Evolutionary conservation across 257 asterid genomes (phyloP).

Genomic region (Plantago elongata): DNA sequence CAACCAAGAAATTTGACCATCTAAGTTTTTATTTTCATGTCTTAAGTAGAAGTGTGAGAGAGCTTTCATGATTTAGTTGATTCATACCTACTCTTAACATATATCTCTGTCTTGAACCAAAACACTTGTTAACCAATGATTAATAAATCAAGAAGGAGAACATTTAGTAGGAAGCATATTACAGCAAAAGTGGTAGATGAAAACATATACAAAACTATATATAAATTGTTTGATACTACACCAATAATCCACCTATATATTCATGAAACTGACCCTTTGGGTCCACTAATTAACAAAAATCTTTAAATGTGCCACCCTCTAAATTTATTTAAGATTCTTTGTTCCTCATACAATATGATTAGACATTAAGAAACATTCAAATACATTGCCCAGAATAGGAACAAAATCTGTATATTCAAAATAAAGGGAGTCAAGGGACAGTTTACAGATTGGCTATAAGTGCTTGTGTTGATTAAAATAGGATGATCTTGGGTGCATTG

Average conservation of each 20-base stretch:
- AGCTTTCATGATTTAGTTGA: neutral
- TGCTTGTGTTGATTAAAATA: slow-evolving; percentile 18
- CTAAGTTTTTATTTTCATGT: too few relatives aligned
- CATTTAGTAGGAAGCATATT: slow-evolving; percentile 37
- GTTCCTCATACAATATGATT: slow-evolving; percentile 5
- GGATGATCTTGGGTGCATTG: slow-evolving; percentile 16
- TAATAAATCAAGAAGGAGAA: slow-evolving; percentile 23
- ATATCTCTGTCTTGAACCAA: slow-evolving; percentile 14
- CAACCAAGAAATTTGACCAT: too few relatives aligned
- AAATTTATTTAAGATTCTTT: neutral
- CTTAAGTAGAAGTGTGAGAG: neutral
- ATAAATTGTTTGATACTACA: slow-evolving; percentile 4
- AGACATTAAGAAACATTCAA: slow-evolving; percentile 20
- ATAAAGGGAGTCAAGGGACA: slow-evolving; percentile 28
- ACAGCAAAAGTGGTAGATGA: slow-evolving; percentile 21
- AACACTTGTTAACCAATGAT: slow-evolving; percentile 24
- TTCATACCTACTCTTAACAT: slow-evolving; percentile 21
- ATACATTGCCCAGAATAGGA: slow-evolving; percentile 21
- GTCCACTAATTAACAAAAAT: slow-evolving; percentile 26
- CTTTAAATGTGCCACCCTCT: slow-evolving; percentile 12
- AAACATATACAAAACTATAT: slow-evolving; percentile 12
- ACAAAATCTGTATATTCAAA: slow-evolving; percentile 22
- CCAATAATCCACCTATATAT: slow-evolving; percentile 23
- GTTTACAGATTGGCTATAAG: slow-evolving; percentile 24
- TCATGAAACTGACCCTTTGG: slow-evolving; percentile 28